Evolutionary conservation across 805 yeast species (phyloP).

Genomic region (Helenozyma baotianmanensis): DNA sequence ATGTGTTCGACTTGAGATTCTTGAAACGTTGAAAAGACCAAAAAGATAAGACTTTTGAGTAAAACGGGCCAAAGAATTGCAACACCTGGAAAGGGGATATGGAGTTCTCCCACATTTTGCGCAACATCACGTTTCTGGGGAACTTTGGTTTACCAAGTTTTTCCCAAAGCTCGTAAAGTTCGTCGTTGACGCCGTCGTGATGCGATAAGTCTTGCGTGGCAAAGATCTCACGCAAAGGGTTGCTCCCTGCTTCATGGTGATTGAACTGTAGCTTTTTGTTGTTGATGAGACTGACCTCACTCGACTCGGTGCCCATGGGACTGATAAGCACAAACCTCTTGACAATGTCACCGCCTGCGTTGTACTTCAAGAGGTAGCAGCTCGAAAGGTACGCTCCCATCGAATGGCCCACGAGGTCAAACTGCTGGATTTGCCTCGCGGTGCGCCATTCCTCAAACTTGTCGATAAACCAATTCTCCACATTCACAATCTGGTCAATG

Average conservation of each 20-base stretch:
- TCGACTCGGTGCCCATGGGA: constrained; percentile 43
- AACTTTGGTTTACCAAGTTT: constrained; percentile 34
- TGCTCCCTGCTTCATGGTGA: constrained; percentile 30
- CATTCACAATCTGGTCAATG: constrained; percentile 27
- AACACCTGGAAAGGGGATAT: constrained; percentile 37
- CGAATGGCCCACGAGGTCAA: constrained; percentile 35
- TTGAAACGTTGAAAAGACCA: constrained; percentile 39
- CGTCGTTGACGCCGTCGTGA: constrained; percentile 15
- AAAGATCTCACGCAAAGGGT: constrained; percentile 33
- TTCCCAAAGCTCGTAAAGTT: constrained; percentile 24
- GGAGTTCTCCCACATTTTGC: constrained; percentile 34
- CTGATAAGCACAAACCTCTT: constrained; percentile 28
- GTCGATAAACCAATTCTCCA: constrained; percentile 41
- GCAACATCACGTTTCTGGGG: constrained; percentile 28
- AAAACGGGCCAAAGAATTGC: constrained; percentile 36
- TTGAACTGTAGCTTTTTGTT: constrained; percentile 27
- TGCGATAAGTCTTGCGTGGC: constrained; percentile 16
- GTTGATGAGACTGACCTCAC: constrained; percentile 29
- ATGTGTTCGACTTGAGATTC: constrained; percentile 20
- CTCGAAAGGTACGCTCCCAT: constrained; percentile 41
- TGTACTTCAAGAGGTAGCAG: constrained; percentile 39
- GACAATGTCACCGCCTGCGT: constrained; percentile 17
- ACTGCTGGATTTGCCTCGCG: constrained; percentile 17
- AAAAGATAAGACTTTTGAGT: constrained; percentile 35
- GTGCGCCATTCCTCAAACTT: constrained; percentile 34